These are phyloP conservation scores for Penicillium odoratum DNA, from an alignment of 495 filamentous ascomycete species.

Conservation along the genomic window DNA sequence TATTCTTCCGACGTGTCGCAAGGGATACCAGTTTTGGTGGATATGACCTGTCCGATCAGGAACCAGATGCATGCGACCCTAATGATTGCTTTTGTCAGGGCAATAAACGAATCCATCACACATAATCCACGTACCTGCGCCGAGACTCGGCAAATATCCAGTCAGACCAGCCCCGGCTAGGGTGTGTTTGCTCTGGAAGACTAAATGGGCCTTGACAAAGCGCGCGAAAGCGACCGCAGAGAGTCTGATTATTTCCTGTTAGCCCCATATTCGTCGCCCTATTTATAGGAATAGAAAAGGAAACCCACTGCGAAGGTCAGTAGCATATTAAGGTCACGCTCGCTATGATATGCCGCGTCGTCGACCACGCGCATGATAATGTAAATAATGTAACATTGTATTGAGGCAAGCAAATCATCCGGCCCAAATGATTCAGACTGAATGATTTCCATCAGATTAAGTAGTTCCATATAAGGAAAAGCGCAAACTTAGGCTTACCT, in stretches of 20 bases:
- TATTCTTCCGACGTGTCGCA: slow-evolving; percentile 3
- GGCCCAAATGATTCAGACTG: not conserved
- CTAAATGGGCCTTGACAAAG: slow-evolving; percentile 2
- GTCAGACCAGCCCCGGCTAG: not conserved
- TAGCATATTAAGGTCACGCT: slow-evolving; percentile 1
- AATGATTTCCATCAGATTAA: not conserved
- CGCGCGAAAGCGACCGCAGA: not conserved
- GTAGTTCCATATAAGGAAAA: not conserved
- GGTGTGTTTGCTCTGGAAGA: slow-evolving; percentile 4
- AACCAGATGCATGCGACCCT: slow-evolving; percentile 3
- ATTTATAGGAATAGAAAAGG: not conserved
- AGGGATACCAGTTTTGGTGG: slow-evolving; percentile 1
- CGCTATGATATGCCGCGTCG: slow-evolving; percentile 5
- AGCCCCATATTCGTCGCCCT: not conserved
- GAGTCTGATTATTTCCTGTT: not conserved
- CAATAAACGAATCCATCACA: not conserved
- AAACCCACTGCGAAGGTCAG: slow-evolving; percentile 1
- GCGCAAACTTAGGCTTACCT: not conserved
- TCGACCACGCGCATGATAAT: not conserved
- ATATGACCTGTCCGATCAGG: slow-evolving; percentile 1
- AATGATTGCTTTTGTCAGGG: not conserved
- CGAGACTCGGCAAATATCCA: slow-evolving; percentile 3
- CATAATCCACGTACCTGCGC: not conserved
- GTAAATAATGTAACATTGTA: slow-evolving; percentile 4
- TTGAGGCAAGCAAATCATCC: slow-evolving; percentile 2